Evolutionary conservation across 2,329 filamentous ascomycete species (phyloP), one percentile per base, ranked within the genome.

Genomic region (Apiospora sp.): DNA sequence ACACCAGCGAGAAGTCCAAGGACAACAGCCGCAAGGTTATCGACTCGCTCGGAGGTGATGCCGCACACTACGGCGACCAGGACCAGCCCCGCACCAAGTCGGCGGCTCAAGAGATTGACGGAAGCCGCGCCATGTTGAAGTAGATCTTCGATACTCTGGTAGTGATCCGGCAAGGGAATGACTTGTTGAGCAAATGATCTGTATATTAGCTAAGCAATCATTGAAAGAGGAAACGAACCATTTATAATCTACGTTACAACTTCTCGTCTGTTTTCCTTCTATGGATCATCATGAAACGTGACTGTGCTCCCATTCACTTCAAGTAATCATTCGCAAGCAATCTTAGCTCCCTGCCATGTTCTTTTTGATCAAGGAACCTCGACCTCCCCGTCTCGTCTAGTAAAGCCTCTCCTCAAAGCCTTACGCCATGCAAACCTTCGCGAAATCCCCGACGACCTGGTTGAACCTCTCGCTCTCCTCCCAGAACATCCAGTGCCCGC

Each of bases 1-100:
- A 85, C 75, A 86, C 84, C 4, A 85, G 83, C 75, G 81, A 84
- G 48, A 78, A 78, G 71, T 86, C 84, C 68, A 87, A 87, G 78
- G 79, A 86, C 76, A 79, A 85, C 71, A 85, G 83, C 71, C 78
- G 78, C 67, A 68, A 84, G 74, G 80, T 79, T 8, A 82, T 87
- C 67, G 79, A 86, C 64, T 75, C 80, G 14, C 77, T 87, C 4
- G 84, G 84, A 19, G 58, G 58, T 4, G 83, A 86, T 13, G 78
- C 79, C 12, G 84, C 82, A 24, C 82, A 85, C 71, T 85, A 86
- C 69, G 83, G 83, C 34, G 80, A 83, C 74, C 73, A 84, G 73
- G 81, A 82, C 7, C 78, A 86, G 69, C 83, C 83, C 4, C 81
- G 80, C 71, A 83, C 83, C 76, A 85, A 84, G 78, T 80, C 78